phyloP scores from a whole-genome alignment of 2,329 filamentous ascomycete genomes.

The Aspergillus sp. region DNA sequence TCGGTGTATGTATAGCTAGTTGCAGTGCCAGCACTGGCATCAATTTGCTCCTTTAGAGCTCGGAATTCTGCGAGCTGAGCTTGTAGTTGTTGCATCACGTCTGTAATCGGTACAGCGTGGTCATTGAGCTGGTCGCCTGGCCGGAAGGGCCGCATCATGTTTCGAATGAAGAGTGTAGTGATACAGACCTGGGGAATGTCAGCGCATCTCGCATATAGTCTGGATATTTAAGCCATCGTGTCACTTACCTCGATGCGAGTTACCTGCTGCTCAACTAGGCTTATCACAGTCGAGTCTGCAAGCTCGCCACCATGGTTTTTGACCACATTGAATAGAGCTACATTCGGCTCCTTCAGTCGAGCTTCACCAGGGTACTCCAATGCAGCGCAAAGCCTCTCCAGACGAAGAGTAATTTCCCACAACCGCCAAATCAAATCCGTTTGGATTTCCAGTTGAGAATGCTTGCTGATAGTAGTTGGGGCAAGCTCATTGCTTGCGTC shows the following conservation, averaged over 20 bases:
- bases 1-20: constrained; percentile 18
- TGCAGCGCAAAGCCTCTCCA: constrained; percentile 90
- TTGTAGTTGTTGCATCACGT: constrained; percentile 54
- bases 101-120: constrained; percentile 74
- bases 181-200: constrained; percentile 67
- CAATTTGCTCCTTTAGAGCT: constrained; percentile 43
- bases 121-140: constrained; percentile 65
- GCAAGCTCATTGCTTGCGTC: constrained; percentile 47
- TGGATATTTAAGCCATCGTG: background rate
- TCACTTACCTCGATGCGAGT: constrained; percentile 85
- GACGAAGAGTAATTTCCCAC: constrained; percentile 82
- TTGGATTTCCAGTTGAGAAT: constrained; percentile 73
- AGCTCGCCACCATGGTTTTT: constrained; percentile 76
- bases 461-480: constrained; percentile 60
- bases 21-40: constrained; percentile 25
- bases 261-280: constrained; percentile 92
- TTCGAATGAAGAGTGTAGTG: constrained; percentile 74
- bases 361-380: constrained; percentile 70
- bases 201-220: background rate
- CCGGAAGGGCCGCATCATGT: constrained; percentile 72
- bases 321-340: constrained; percentile 75
- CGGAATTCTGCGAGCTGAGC: constrained; percentile 45
- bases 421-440: constrained; percentile 84
- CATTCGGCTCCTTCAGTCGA: constrained; percentile 75
- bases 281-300: constrained; percentile 82